phyloP scores from a whole-genome alignment of 2,329 filamentous ascomycete species.

The Fusarium bactridioides region DNA sequence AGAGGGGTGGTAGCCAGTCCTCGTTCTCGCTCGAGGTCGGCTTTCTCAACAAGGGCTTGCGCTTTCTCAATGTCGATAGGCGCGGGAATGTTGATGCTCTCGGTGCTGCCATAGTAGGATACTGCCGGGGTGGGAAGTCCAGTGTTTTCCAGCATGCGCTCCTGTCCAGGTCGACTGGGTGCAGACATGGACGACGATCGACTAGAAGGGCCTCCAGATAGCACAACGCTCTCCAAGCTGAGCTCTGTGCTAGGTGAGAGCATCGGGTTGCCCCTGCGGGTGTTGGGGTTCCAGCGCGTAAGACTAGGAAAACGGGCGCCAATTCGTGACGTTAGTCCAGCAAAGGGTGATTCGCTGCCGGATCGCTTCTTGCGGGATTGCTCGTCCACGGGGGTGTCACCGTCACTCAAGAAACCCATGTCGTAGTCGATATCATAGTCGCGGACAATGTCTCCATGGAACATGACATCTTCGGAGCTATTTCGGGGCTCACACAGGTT shows the following conservation, averaged over 20 bases:
- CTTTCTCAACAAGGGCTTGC: constrained; percentile 48
- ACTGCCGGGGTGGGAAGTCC: constrained; percentile 69
- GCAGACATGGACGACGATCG: constrained; percentile 80
- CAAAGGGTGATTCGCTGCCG: constrained; percentile 65
- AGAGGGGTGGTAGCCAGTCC: constrained; percentile 80
- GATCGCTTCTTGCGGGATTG: constrained; percentile 64
- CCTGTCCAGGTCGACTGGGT: constrained; percentile 57
- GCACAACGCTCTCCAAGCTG: constrained; percentile 77
- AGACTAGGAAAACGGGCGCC: constrained; percentile 67
- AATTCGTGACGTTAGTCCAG: constrained; percentile 70
- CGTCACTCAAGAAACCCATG: constrained; percentile 70
- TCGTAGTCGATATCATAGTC: constrained; percentile 68
- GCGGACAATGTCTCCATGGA: constrained; percentile 49
- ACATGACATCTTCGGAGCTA: constrained; percentile 50
- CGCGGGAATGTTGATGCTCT: constrained; percentile 60
- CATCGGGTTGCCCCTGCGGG: constrained; percentile 55
- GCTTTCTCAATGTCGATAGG: constrained; percentile 49
- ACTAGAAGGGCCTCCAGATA: constrained; percentile 73
- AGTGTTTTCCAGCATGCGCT: constrained; percentile 59
- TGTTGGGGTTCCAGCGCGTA: constrained; percentile 58
- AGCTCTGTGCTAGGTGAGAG: constrained; percentile 79
- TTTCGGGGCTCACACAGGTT: constrained; percentile 66
- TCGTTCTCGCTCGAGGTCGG: constrained; percentile 65
- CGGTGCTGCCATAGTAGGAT: constrained; percentile 68
- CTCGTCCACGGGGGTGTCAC: constrained; percentile 59